phyloP scores from a whole-genome alignment of 345 rosid genomes.

The Rhizophora mangle region DNA sequence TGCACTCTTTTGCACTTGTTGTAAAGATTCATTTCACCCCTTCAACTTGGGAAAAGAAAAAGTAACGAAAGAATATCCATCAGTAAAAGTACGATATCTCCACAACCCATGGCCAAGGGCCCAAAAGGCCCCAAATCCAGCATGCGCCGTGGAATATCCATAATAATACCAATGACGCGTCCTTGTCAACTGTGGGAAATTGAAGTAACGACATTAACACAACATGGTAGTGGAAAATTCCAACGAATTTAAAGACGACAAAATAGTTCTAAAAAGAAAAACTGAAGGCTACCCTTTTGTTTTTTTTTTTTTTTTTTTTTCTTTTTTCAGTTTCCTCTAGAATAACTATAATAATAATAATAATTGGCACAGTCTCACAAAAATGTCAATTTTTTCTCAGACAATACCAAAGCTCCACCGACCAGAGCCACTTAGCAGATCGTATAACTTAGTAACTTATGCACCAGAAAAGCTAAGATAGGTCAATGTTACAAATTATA shows the following conservation, averaged over 20 bases:
- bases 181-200: slow-evolving; percentile 14
- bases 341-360: background rate
- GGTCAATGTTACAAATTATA: too few relatives aligned
- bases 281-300: too few relatives aligned
- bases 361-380: background rate
- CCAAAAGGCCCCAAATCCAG: background rate
- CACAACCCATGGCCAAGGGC: background rate
- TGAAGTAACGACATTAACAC: background rate
- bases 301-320: too few relatives aligned
- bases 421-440: background rate
- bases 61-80: slow-evolving; percentile 22
- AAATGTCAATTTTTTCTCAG: slow-evolving; percentile 4
- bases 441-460: background rate
- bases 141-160: slow-evolving; percentile 21
- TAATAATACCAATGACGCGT: slow-evolving; percentile 12
- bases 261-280: too few relatives aligned
- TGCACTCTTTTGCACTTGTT: background rate
- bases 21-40: slow-evolving; percentile 14
- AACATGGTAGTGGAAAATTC: background rate
- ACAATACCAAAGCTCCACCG: background rate
- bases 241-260: too few relatives aligned
- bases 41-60: slow-evolving; percentile 37
- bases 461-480: background rate
- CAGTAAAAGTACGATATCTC: slow-evolving; percentile 14
- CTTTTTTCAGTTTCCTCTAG: too few relatives aligned